Evolutionary conservation across 1,284 basidiomycete genomes (phyloP).

Genomic region (Hemileia vastatrix): DNA sequence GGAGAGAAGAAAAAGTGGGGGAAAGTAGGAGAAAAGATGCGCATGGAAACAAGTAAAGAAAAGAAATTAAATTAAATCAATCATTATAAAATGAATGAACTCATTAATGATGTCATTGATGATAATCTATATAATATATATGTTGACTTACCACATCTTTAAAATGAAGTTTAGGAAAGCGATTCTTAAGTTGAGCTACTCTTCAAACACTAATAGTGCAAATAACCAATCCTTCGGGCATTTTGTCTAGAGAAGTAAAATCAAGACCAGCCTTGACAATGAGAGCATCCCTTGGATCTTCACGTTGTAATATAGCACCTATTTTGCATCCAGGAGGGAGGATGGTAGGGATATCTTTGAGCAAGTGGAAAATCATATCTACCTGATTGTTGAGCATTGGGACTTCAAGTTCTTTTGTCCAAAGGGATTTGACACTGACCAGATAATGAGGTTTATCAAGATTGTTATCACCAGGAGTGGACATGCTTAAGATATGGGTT

Average conservation of each 20-base stretch:
- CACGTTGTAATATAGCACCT: conserved; percentile 73
- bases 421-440: conserved; percentile 61
- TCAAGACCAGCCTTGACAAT: conserved; percentile 69
- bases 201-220: conserved; percentile 90
- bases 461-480: conserved; percentile 84
- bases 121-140: too few relatives aligned
- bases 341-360: conserved; percentile 88
- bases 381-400: conserved; percentile 62
- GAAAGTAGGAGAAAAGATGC: too few relatives aligned
- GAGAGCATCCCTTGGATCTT: conserved; percentile 79
- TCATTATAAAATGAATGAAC: too few relatives aligned
- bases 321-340: conserved; percentile 76
- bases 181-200: conserved; percentile 77
- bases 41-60: too few relatives aligned
- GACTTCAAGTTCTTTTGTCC: conserved; percentile 91
- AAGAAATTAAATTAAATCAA: too few relatives aligned
- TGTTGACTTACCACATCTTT: conserved; percentile 81
- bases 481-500: conserved; percentile 73
- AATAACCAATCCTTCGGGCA: conserved; percentile 78
- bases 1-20: too few relatives aligned
- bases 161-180: conserved; percentile 70
- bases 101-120: too few relatives aligned
- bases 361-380: conserved; percentile 85
- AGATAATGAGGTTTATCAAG: conserved; percentile 56
- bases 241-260: conserved; percentile 68